These are phyloP conservation scores for Herpetospermum pedunculosum DNA, from an alignment of 306 rosid species.

Conservation along the genomic window DNA sequence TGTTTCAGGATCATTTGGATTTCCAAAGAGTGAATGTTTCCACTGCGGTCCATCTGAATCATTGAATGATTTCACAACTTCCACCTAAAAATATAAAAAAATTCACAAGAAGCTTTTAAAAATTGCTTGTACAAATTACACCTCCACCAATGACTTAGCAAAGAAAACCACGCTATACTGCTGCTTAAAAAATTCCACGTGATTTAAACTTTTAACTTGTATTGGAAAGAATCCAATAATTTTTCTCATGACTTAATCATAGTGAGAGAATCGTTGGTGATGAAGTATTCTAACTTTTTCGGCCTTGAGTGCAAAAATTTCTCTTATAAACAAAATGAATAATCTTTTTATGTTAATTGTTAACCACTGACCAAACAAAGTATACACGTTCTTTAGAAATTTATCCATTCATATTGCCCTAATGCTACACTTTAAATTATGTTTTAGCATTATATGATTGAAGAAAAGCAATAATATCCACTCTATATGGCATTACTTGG, in stretches of 20 bases:
- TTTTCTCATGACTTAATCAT: not conserved
- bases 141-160: not conserved
- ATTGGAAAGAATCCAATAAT: not conserved
- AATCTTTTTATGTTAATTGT: not conserved
- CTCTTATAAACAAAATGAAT: no score
- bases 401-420: not conserved
- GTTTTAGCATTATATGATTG: not conserved
- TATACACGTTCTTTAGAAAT: not conserved
- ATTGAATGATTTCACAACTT: constrained; percentile 76
- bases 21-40: constrained; percentile 89
- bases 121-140: constrained; percentile 25
- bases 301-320: not conserved
- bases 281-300: not conserved
- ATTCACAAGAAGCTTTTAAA: constrained; percentile 12
- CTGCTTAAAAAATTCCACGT: not conserved
- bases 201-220: not conserved
- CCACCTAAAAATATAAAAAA: constrained; percentile 43
- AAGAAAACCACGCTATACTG: not conserved
- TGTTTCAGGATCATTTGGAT: constrained; percentile 89
- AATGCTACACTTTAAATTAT: not conserved
- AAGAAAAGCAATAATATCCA: not conserved
- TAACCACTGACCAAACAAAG: not conserved
- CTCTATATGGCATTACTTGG: constrained; percentile 44
- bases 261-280: not conserved
- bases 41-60: constrained; percentile 92